A percentile compares a stretch with the other conserved stretches of the same genome.
Conservation (phyloP, 2,329 filamentous ascomycete genomes). For the Cladosporium sp. region DNA sequence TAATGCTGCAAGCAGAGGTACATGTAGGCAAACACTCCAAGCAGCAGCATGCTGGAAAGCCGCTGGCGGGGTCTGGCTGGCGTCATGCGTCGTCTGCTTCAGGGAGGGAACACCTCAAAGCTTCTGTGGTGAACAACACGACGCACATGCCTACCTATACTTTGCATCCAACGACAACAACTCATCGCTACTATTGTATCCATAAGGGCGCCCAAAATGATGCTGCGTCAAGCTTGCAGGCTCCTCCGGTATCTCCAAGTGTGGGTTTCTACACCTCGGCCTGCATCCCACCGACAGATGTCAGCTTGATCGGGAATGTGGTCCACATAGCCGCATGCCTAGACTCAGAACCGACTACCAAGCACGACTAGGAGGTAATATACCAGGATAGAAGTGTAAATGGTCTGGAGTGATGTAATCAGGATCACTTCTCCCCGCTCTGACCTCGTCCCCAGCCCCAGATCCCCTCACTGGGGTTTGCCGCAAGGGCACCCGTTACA, state of each 20-base stretch:
- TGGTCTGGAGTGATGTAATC: background rate
- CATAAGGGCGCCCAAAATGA: no score
- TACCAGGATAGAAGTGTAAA: background rate
- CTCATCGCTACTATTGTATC: no score
- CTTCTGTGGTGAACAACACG: no score
- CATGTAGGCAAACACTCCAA: background rate
- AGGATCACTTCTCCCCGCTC: background rate
- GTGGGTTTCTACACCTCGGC: no score
- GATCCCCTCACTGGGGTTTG: conserved; percentile 3
- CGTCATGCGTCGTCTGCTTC: no score
- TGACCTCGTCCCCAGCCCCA: background rate
- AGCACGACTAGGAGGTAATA: background rate
- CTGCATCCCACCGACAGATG: no score
- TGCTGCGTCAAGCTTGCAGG: no score
- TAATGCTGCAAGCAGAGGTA: background rate
- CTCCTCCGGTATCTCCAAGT: no score
- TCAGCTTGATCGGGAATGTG: background rate
- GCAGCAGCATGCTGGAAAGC: background rate
- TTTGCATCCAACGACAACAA: no score
- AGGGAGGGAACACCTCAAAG: no score
- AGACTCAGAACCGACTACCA: background rate
- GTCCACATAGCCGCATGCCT: background rate
- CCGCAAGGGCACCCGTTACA: background rate
- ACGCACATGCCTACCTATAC: no score
- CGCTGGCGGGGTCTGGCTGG: background rate